These are phyloP conservation scores for Hyaloscypha variabilis DNA, from an alignment of 495 filamentous ascomycete species.

Conservation along the genomic window DNA sequence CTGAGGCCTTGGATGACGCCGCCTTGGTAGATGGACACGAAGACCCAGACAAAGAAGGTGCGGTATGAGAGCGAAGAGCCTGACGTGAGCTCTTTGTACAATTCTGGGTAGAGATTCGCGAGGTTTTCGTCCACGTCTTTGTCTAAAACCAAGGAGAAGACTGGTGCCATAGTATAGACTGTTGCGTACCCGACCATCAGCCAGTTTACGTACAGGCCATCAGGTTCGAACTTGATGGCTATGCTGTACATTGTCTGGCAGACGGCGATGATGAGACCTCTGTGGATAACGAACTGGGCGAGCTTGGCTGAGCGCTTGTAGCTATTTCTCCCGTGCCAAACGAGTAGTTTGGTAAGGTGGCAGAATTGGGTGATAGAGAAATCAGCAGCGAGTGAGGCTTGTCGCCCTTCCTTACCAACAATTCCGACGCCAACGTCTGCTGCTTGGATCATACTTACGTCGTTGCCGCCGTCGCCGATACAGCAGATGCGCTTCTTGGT, in stretches of 20 bases:
- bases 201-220: conserved; percentile 95
- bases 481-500: conserved; percentile 94
- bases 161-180: conserved; percentile 91
- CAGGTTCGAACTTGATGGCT: conserved; percentile 85
- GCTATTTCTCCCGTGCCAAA: conserved; percentile 97
- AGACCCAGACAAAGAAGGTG: conserved; percentile 97
- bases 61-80: conserved; percentile 85
- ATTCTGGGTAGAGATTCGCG: conserved; percentile 92
- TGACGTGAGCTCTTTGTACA: conserved; percentile 92
- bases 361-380: conserved; percentile 95
- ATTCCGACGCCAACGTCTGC: conserved; percentile 98
- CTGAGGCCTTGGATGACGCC: conserved; percentile 90
- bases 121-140: conserved; percentile 91
- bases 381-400: conserved; percentile 93
- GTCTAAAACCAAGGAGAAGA: conserved; percentile 95
- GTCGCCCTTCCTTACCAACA: conserved; percentile 95
- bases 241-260: conserved; percentile 98
- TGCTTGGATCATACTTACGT: conserved; percentile 99
- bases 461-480: conserved; percentile 97
- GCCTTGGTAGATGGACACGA: conserved; percentile 93
- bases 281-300: conserved; percentile 97
- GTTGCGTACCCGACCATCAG: conserved; percentile 96
- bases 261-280: conserved; percentile 90
- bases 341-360: conserved; percentile 93
- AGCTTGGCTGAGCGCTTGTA: conserved; percentile 97